Conservation (phyloP, 177 flowering plant species). For the Vitis hybrid region DNA sequence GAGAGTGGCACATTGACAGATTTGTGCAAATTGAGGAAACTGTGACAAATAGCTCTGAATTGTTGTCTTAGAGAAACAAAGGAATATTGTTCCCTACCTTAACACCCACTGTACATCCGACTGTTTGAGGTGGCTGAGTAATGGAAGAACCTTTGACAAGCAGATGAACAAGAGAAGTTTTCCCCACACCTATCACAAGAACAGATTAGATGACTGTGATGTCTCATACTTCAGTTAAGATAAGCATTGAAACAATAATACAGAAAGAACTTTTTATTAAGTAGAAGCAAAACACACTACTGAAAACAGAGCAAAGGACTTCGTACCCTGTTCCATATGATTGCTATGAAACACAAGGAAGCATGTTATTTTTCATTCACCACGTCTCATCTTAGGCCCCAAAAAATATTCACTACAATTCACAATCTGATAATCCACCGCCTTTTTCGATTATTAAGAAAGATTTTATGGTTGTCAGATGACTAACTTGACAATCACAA, state of each 20-base stretch:
- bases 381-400: too few relatives aligned
- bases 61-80: neutral
- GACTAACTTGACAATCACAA: too few relatives aligned
- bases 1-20: too few relatives aligned
- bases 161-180: slow-evolving; percentile 90
- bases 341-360: too few relatives aligned
- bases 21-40: too few relatives aligned
- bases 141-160: slow-evolving; percentile 78
- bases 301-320: neutral
- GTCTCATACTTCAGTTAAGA: neutral
- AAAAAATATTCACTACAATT: too few relatives aligned
- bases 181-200: slow-evolving; percentile 78
- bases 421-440: too few relatives aligned
- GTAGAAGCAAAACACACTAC: neutral
- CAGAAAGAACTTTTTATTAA: neutral
- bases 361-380: too few relatives aligned
- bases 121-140: slow-evolving; percentile 77
- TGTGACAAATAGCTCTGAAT: neutral
- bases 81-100: slow-evolving; percentile 49
- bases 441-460: too few relatives aligned
- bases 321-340: neutral
- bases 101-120: slow-evolving; percentile 87
- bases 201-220: slow-evolving; percentile 5
- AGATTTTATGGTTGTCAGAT: too few relatives aligned
- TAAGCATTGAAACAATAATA: neutral